Conservation (phyloP, 306 rosid species). For the Canavalia ensiformis region DNA sequence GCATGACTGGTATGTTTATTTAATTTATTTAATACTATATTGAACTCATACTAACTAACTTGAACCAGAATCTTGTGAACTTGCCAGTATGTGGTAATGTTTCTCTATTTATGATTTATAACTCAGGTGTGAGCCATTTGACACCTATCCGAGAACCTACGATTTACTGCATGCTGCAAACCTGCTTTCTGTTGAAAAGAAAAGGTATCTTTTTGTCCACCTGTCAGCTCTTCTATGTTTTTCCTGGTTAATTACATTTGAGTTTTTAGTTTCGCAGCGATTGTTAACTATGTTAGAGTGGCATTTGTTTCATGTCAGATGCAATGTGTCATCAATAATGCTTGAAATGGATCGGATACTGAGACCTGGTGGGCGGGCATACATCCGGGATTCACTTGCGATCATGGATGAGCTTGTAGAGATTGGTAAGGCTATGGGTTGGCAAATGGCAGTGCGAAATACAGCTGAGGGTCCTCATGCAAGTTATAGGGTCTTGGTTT, state of each 20-base stretch:
- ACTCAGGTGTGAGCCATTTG: constrained; percentile 95
- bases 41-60: constrained; percentile 6
- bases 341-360: constrained; percentile 95
- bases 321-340: constrained; percentile 83
- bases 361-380: constrained; percentile 84
- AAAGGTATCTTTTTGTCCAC: constrained; percentile 67
- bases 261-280: not conserved
- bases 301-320: constrained; percentile 58
- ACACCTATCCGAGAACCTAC: constrained; percentile 94
- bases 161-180: constrained; percentile 87
- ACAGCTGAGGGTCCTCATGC: constrained; percentile 95
- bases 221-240: constrained; percentile 18
- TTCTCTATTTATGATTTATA: constrained; percentile 37
- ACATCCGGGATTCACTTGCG: constrained; percentile 78
- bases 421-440: constrained; percentile 82
- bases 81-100: constrained; percentile 25
- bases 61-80: constrained; percentile 32
- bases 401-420: constrained; percentile 85
- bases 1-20: constrained; percentile 84
- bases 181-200: constrained; percentile 79
- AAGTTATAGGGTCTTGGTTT: constrained; percentile 79
- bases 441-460: constrained; percentile 72
- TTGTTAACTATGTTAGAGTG: constrained; percentile 5
- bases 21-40: constrained; percentile 19
- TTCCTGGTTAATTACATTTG: not conserved